phyloP scores from a whole-genome alignment of 2,329 filamentous ascomycete genomes.

The Stenocarpella maydis region DNA sequence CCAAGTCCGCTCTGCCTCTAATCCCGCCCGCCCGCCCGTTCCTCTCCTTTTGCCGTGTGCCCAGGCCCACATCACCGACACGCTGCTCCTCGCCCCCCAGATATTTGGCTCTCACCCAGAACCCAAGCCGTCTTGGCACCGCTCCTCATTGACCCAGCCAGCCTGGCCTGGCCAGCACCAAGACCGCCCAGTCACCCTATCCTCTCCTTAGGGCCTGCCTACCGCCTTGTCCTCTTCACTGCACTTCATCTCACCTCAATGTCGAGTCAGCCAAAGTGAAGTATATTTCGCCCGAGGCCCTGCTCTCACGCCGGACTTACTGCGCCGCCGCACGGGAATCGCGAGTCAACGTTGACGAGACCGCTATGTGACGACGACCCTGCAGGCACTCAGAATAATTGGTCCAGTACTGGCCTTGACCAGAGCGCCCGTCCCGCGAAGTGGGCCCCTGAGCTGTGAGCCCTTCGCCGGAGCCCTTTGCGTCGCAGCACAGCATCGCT shows the following conservation, averaged over 20 bases:
- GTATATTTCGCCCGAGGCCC: background rate
- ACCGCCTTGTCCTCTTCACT: constrained; percentile 16
- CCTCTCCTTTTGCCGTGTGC: constrained; percentile 17
- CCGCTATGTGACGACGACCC: constrained; percentile 15
- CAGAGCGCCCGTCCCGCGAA: constrained; percentile 1
- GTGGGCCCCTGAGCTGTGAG: background rate
- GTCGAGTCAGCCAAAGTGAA: background rate
- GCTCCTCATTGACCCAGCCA: constrained; percentile 8
- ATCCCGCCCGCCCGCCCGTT: background rate
- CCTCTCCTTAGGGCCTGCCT: constrained; percentile 21
- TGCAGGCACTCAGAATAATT: background rate
- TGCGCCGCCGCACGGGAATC: background rate
- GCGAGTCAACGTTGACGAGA: background rate
- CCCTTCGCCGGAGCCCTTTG: background rate
- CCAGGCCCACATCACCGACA: constrained; percentile 20
- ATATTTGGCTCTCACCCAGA: constrained; percentile 21
- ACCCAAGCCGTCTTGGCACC: constrained; percentile 26
- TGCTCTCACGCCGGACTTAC: background rate
- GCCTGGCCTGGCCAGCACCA: background rate
- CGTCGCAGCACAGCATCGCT: background rate
- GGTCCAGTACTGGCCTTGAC: constrained; percentile 14
- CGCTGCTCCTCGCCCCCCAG: constrained; percentile 16
- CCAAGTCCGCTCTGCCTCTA: constrained; percentile 3
- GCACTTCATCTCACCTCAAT: background rate
- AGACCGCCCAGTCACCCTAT: constrained; percentile 17